Evolutionary conservation across 495 filamentous ascomycete genomes (phyloP).

Genomic region (Durotheca rogersii): DNA sequence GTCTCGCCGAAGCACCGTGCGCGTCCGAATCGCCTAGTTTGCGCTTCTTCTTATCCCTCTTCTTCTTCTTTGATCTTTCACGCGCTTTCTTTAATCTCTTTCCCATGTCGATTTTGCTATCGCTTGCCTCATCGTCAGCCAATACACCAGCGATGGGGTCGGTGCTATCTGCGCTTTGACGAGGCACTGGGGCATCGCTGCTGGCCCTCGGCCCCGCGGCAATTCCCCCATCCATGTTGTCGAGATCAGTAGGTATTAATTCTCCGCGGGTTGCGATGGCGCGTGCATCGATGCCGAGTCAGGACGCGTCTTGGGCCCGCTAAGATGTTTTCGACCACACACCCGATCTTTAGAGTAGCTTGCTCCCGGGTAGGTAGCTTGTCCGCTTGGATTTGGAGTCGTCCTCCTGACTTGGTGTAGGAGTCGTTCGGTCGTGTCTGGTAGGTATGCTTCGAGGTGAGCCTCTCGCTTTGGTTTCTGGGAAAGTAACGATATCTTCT

Average conservation of each 20-base stretch:
- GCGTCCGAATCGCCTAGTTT: neutral
- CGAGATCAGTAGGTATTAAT: too few relatives aligned
- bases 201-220: too few relatives aligned
- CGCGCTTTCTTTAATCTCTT: too few relatives aligned
- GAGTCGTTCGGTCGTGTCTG: slow-evolving; percentile 8
- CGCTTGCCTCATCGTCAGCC: neutral
- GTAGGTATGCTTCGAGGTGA: slow-evolving; percentile 7
- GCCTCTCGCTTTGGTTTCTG: neutral
- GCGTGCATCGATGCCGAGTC: neutral
- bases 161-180: too few relatives aligned
- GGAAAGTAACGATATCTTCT: neutral
- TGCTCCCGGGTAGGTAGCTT: neutral
- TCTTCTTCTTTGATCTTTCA: too few relatives aligned
- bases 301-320: slow-evolving; percentile 11
- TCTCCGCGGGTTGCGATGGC: neutral
- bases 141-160: too few relatives aligned
- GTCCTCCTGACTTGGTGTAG: slow-evolving; percentile 1
- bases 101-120: too few relatives aligned
- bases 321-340: slow-evolving; percentile 7
- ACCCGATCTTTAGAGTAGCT: slow-evolving; percentile 7
- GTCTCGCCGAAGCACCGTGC: neutral
- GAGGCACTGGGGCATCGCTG: too few relatives aligned
- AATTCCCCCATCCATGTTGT: too few relatives aligned
- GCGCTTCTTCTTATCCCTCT: neutral
- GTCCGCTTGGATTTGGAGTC: neutral